A percentile compares a stretch with the other conserved stretches of the same genome.
Evolutionary conservation across 352 stramenopile species (phyloP).

Genomic region (Aphanomyces euteiches): DNA sequence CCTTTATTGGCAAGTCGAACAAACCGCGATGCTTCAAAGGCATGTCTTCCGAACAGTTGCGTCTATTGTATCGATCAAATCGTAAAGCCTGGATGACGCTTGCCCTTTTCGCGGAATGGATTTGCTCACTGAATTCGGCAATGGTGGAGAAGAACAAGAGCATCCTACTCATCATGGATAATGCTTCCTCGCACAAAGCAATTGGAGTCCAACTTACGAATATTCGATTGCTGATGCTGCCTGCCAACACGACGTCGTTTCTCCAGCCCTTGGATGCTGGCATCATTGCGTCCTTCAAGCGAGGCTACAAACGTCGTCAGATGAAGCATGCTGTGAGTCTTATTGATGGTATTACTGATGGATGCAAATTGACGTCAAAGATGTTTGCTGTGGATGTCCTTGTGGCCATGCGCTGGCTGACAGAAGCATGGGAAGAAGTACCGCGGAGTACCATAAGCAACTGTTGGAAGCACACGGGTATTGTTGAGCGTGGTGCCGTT

Average conservation of each 20-base stretch:
- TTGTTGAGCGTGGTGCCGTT: background rate
- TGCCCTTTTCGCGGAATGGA: slow-evolving; percentile 38
- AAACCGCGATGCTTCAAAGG: slow-evolving; percentile 36
- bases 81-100: slow-evolving; percentile 38
- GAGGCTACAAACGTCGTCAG: slow-evolving; percentile 9
- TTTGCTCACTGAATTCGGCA: slow-evolving; percentile 32
- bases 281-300: slow-evolving; percentile 11
- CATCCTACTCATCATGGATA: slow-evolving; percentile 39
- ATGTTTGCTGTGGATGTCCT: background rate
- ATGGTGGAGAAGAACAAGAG: slow-evolving; percentile 33
- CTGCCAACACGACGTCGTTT: background rate
- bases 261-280: slow-evolving; percentile 7
- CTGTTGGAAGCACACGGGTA: slow-evolving; percentile 4
- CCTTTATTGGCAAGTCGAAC: slow-evolving; percentile 42
- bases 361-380: background rate
- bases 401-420: background rate
- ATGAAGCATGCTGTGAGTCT: background rate
- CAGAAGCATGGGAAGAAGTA: background rate
- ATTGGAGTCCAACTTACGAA: background rate
- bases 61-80: slow-evolving; percentile 37
- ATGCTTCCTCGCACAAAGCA: slow-evolving; percentile 1
- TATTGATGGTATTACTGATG: slow-evolving; percentile 1
- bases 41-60: slow-evolving; percentile 8
- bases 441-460: background rate
- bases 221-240: slow-evolving; percentile 8